Percentiles rank a stretch among this genome's conserved stretches.
These are phyloP conservation scores for Blastobotrys serpentis DNA, from an alignment of 1,139 yeast species.

Conservation along the genomic window DNA sequence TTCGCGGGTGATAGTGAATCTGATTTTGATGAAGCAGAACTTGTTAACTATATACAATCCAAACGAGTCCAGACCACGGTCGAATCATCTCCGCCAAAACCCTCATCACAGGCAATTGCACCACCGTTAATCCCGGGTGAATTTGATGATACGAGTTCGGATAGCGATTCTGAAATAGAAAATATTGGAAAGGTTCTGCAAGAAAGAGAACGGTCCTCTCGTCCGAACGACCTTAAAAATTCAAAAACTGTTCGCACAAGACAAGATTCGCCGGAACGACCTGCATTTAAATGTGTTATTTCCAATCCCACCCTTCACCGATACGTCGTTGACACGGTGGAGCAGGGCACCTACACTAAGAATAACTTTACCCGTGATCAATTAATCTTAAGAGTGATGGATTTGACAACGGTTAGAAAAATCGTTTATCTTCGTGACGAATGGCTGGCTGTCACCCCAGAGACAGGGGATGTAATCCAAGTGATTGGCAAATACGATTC, in stretches of 20 bases:
- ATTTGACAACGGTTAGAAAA: slow-evolving; percentile 10
- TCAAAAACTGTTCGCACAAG: slow-evolving; percentile 16
- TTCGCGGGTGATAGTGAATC: background rate
- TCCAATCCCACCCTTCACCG: slow-evolving; percentile 18
- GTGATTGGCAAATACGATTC: slow-evolving; percentile 33
- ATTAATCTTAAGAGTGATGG: slow-evolving; percentile 12
- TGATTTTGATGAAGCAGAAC: slow-evolving; percentile 5
- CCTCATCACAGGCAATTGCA: slow-evolving; percentile 9
- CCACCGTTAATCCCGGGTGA: background rate
- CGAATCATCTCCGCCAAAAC: slow-evolving; percentile 2
- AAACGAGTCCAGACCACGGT: background rate
- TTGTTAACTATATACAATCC: background rate
- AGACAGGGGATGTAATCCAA: slow-evolving; percentile 39
- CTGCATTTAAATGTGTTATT: slow-evolving; percentile 20
- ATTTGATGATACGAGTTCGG: background rate
- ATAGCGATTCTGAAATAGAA: slow-evolving; percentile 18
- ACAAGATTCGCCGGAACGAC: slow-evolving; percentile 15
- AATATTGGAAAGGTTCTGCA: slow-evolving; percentile 7
- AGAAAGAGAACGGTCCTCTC: slow-evolving; percentile 2
- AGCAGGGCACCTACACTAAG: background rate
- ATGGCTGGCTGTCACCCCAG: slow-evolving; percentile 31
- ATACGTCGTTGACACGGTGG: slow-evolving; percentile 10
- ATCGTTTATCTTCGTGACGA: slow-evolving; percentile 25
- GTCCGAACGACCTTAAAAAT: slow-evolving; percentile 16
- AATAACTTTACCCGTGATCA: slow-evolving; percentile 7